Evolutionary conservation across 371 early-diverging fungal species (phyloP), one percentile per base, ranked within the genome.

Genomic region (Mucor irregularis): DNA sequence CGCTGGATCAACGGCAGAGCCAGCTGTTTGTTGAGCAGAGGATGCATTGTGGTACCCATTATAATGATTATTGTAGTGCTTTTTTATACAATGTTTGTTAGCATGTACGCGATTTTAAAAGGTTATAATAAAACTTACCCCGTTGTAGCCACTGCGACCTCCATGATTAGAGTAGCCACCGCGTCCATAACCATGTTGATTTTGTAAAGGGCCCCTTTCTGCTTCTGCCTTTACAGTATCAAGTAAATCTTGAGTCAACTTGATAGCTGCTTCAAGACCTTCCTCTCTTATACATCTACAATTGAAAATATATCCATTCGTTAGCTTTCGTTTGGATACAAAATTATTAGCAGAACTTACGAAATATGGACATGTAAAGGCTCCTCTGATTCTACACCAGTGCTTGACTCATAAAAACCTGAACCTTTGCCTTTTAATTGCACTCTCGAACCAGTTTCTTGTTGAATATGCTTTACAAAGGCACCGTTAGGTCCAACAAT

Each of bases 391-490:
- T 92, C 94, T 4, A 71, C 62, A 9, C 87, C 86, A 1, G 89
- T 80, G 0, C 67, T 75, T 4, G 70, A 57, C 33, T 94, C 94
- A 21, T 80, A 75, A 56, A 80, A 94, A 1, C 93, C 94, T 9
- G 95, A 94, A 2, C 95, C 95, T 35, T 74, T 74, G 2, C 95
- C 95, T 38, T 88, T 87, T 29, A 92, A 71, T 40, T 92, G 90
- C 7, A 95, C 88, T 11, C 87, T 74, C 13, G 89, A 85, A 1
- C 84, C 80, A 3, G 95, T 90, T 55, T 87, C 89, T 46, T 81
- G 81, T 60, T 93, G 90, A 55, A 95, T 92, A 65, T 91, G 91
- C 68, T 93, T 92, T 26, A 95, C 89, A 72, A 88, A 92, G 13
- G 84, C 82, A 24, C 95, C 95, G 33, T 77, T 78, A 38, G 92